Evolutionary conservation across 2,329 filamentous ascomycete species (phyloP).

Genomic region (Dissoconium aciculare): DNA sequence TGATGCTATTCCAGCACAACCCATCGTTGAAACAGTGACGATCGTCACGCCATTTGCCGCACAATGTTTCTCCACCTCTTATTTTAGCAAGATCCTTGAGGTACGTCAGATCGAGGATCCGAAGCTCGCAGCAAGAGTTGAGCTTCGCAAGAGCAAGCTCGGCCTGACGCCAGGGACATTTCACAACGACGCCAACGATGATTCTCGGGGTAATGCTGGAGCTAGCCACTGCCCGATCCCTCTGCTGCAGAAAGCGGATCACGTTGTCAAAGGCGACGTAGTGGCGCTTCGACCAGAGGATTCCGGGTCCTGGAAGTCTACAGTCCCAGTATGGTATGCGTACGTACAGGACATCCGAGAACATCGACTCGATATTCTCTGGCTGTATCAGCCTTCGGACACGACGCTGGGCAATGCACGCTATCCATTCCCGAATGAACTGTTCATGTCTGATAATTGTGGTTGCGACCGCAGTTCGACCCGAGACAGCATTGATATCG

Average conservation of each 20-base stretch:
- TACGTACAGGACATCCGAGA: constrained; percentile 46
- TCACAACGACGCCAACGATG: background rate
- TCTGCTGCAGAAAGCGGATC: background rate
- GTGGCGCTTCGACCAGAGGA: constrained; percentile 34
- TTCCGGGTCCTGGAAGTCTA: constrained; percentile 39
- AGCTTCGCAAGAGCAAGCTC: constrained; percentile 12
- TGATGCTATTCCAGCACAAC: constrained; percentile 18
- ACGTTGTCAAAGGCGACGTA: constrained; percentile 32
- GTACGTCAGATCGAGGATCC: constrained; percentile 9
- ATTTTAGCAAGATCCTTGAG: constrained; percentile 41
- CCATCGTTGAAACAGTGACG: constrained; percentile 30
- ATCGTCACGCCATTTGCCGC: constrained; percentile 57
- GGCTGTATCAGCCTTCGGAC: constrained; percentile 58
- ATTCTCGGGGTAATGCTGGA: too few relatives aligned
- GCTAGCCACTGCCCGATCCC: too few relatives aligned
- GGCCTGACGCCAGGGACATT: constrained; percentile 14
- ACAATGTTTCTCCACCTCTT: constrained; percentile 48
- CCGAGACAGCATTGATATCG: constrained; percentile 33
- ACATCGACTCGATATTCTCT: constrained; percentile 47
- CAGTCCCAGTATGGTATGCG: constrained; percentile 48
- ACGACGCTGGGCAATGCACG: constrained; percentile 53
- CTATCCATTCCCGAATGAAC: constrained; percentile 57
- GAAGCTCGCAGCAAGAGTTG: constrained; percentile 12
- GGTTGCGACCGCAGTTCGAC: constrained; percentile 40
- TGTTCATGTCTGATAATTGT: constrained; percentile 66